Evolutionary conservation across 257 asterid genomes (phyloP), one percentile per base, ranked within the genome.

Genomic region (Thymus quinquecostatus): DNA sequence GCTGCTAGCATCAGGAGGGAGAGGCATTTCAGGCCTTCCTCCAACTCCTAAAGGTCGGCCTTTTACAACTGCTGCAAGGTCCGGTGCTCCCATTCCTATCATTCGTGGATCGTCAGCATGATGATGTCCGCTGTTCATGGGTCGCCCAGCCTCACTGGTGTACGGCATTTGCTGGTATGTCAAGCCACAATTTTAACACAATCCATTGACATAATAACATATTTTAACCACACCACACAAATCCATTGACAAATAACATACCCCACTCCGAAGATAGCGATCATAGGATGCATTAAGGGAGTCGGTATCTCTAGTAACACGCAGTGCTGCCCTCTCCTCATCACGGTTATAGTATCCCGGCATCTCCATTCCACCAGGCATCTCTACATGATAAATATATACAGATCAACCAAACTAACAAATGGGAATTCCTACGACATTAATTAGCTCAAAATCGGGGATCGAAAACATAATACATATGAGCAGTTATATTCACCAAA

Each of bases 1-100:
- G 81, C 82, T 85, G 68, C 87, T 86, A 72, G 98, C 98, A 80
- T 93, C 96, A 45, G 90, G 87, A 51, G 98, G 98, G 44, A 91
- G 96, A 14, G 85, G 82, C 79, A 80, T 71, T 75, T 87, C 95
- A 55, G 88, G 87, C 58, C 86, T 82, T 51, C 86, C 80, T 66
- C 79, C 87, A 10, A 82, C 68, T 62, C 78, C 77, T 64, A 77
- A 54, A 60, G 88, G 34, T 68, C 84, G 85, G 77, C 73, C 60
- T 79, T 84, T 89, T 62, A 83, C 78, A 55, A 67, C 67, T 55
- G 77, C 66, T 41, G 69, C 74, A 45, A 86, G 51, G n/a, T 88
- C 91, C 44, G 94, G 53, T 27, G 76, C 80, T 51, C 82, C 86
- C 58, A 83, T 66, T 60, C 86, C 80, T 71, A 77, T 12, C 49